These are phyloP conservation scores for Basipetospora chlamydospora DNA, from an alignment of 2,329 filamentous ascomycete genomes.

Conservation along the genomic window DNA sequence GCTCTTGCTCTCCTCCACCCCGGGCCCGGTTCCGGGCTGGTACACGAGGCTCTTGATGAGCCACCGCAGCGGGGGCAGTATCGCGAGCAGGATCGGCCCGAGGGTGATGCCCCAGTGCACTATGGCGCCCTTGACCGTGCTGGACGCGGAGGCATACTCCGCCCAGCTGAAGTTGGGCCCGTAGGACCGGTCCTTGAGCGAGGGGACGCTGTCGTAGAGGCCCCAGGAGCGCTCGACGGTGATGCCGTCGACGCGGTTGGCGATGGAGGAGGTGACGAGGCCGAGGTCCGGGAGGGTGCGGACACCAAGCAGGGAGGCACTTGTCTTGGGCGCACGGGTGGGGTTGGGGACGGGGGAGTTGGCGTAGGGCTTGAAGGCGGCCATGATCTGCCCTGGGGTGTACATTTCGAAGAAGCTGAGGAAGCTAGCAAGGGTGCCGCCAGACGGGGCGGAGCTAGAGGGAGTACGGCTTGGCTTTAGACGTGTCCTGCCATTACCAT, in stretches of 20 bases:
- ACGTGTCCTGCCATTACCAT: too few species aligned
- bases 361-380: conserved; percentile 34
- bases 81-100: conserved; percentile 26
- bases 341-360: conserved; percentile 40
- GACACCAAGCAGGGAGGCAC: conserved; percentile 30
- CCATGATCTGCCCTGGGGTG: conserved; percentile 29
- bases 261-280: conserved; percentile 37
- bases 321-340: conserved; percentile 14
- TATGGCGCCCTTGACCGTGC: conserved; percentile 32
- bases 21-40: conserved; percentile 40
- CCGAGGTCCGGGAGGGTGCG: conserved; percentile 36
- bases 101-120: conserved; percentile 34
- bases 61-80: conserved; percentile 28
- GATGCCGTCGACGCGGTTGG: conserved; percentile 33
- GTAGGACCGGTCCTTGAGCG: conserved; percentile 29
- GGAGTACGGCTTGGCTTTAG: conserved; percentile 6
- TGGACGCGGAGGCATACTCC: conserved; percentile 37
- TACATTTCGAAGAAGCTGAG: conserved; percentile 43
- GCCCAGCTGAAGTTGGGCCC: conserved; percentile 45
- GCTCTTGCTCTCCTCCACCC: conserved; percentile 35
- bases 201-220: conserved; percentile 31
- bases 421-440: conserved; percentile 55
- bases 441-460: conserved; percentile 35
- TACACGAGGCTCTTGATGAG: conserved; percentile 28
- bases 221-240: conserved; percentile 51